These are phyloP conservation scores for Colletotrichum sp. DNA, from an alignment of 2,329 filamentous ascomycete species.

Conservation along the genomic window DNA sequence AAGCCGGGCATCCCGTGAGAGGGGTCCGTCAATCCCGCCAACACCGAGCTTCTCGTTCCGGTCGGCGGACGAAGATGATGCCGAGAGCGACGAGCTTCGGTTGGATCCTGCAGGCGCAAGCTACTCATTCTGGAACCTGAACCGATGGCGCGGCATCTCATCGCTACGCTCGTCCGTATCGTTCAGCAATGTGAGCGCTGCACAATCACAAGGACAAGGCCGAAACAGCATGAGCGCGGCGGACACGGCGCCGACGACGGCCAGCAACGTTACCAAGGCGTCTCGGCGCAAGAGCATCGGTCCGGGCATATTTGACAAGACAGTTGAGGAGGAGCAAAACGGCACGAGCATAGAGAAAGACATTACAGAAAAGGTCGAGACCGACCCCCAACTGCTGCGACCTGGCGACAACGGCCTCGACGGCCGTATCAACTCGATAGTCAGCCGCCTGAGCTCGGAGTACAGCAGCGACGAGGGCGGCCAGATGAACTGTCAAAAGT, in stretches of 20 bases:
- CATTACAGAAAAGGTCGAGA: conserved; percentile 2
- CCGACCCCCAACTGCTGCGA: conserved; percentile 16
- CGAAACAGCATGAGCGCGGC: conserved; percentile 14
- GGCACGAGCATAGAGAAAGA: neutral
- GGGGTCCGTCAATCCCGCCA: conserved; percentile 42
- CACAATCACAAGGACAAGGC: neutral
- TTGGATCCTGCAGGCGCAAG: conserved; percentile 43
- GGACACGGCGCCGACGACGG: neutral
- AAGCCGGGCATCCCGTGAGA: conserved; percentile 28
- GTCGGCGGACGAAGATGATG: conserved; percentile 38
- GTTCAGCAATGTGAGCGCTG: conserved; percentile 4
- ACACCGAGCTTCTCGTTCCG: conserved; percentile 61
- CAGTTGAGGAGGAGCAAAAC: conserved; percentile 8
- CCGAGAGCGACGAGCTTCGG: conserved; percentile 41
- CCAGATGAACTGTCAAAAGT: conserved; percentile 59
- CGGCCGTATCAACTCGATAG: conserved; percentile 43
- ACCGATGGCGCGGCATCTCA: conserved; percentile 54
- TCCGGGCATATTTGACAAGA: conserved; percentile 13
- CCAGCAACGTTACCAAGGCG: conserved; percentile 19
- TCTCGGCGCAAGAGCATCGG: conserved; percentile 29
- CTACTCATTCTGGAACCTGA: conserved; percentile 62
- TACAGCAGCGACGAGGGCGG: conserved; percentile 43
- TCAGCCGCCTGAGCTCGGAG: conserved; percentile 62
- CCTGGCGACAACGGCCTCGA: conserved; percentile 17
- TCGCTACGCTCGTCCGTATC: conserved; percentile 12